Evolutionary conservation across 495 filamentous ascomycete species (phyloP).

Genomic region (Cairneyella variabilis): DNA sequence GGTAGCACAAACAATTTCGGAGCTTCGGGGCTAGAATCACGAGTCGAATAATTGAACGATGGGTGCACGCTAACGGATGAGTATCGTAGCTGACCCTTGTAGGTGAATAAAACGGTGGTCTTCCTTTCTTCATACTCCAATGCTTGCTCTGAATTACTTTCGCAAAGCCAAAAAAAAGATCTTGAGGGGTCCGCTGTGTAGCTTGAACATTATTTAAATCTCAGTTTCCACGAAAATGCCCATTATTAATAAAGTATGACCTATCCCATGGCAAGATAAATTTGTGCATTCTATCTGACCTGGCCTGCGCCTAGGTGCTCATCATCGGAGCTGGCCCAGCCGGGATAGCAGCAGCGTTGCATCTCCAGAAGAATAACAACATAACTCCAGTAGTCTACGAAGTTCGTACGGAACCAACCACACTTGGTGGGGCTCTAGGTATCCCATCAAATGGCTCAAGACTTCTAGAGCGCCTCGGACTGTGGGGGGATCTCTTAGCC

Average conservation of each 20-base stretch:
- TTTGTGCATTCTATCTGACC: neutral
- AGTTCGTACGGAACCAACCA: constrained; percentile 51
- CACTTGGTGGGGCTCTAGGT: constrained; percentile 58
- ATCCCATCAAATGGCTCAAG: constrained; percentile 56
- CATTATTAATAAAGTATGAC: neutral
- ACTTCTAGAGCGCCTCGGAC: constrained; percentile 52
- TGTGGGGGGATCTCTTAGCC: constrained; percentile 35
- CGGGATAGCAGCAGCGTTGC: constrained; percentile 51
- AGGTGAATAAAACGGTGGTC: neutral
- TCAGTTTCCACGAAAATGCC: neutral
- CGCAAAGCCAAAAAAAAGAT: neutral
- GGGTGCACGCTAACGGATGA: neutral
- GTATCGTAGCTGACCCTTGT: constrained; percentile 1
- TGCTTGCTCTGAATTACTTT: neutral
- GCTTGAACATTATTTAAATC: neutral
- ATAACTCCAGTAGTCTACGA: constrained; percentile 50
- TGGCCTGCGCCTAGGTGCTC: constrained; percentile 26
- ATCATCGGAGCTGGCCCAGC: constrained; percentile 56
- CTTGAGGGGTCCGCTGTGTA: neutral
- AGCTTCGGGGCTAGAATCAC: neutral
- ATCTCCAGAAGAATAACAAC: constrained; percentile 34
- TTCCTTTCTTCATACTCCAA: constrained; percentile 4
- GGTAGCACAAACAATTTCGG: neutral
- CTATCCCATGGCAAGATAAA: neutral
- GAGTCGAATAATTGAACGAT: neutral